Conservation (phyloP, 106 monocot genomes). For the Allium fistulosum region DNA sequence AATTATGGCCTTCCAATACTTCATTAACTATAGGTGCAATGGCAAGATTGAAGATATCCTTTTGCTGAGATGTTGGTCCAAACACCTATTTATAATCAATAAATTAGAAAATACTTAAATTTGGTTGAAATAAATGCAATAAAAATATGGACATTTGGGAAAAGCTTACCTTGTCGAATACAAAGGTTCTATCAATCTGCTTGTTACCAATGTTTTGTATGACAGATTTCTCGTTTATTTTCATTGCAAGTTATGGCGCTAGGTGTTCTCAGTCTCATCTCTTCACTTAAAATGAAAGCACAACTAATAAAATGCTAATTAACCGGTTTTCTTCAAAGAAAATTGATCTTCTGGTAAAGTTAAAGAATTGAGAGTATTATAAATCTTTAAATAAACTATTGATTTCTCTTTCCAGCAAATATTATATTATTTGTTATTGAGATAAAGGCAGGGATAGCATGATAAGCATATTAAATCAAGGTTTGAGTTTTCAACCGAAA, state of each 20-base stretch:
- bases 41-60: conserved; percentile 49
- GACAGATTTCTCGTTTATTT: conserved; percentile 1
- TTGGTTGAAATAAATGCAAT: no score
- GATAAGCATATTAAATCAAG: no score
- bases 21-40: conserved; percentile 44
- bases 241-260: conserved; percentile 42
- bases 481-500: no score
- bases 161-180: conserved; percentile 43
- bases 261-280: conserved; percentile 33
- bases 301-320: neutral
- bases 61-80: conserved; percentile 49
- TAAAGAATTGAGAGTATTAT: no score
- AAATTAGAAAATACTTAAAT: no score
- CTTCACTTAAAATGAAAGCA: conserved; percentile 13
- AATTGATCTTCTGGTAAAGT: no score
- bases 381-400: no score
- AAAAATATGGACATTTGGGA: no score
- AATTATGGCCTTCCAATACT: conserved; percentile 22
- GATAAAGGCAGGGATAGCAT: no score
- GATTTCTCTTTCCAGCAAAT: no score
- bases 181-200: conserved; percentile 27
- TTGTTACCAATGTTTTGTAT: conserved; percentile 41
- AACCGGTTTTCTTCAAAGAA: no score
- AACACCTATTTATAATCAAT: conserved; percentile 26
- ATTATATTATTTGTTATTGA: no score